Evolutionary conservation across 768 basidiomycete species (phyloP), one percentile per base, ranked within the genome.

Genomic region (Mycena rosella): DNA sequence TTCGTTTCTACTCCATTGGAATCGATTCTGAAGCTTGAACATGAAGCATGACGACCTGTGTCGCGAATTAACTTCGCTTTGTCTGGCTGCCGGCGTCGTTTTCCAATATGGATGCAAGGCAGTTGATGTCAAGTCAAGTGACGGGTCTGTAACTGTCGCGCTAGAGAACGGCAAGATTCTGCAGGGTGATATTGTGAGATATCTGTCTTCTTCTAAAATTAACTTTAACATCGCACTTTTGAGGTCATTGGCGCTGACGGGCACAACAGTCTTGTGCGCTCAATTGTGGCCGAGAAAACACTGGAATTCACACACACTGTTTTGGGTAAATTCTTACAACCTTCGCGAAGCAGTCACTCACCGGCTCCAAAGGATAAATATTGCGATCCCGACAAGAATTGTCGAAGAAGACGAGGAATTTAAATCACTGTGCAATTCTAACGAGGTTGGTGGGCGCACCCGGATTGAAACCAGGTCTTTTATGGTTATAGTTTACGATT

Each of bases 181-280:
- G 44, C 34, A 34, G 3, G 58, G 63, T 11, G 59, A 69, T 36
- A 60, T 65, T 29, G 68, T 69, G 22, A 24, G 63, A n/a, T n/a
- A n/a, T n/a, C n/a, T n/a, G n/a, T n/a, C n/a, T n/a, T n/a, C n/a
- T n/a, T n/a, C n/a, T n/a, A n/a, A n/a, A n/a, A n/a, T n/a, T n/a
- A n/a, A 34, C n/a, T n/a, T n/a, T n/a, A n/a, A n/a, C n/a, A n/a
- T n/a, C n/a, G n/a, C n/a, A n/a, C n/a, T n/a, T n/a, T 29, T 6
- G 20, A 67, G 68, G 55, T 70, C 45, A 49, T 72, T 8, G 68
- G 65, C 14, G 71, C 65, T 10, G 71, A 72, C 42, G 68, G 71
- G 3, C 58, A 86, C 45, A 86, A 86, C 75, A 85, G 85, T 69
- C 51, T 78, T 20, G 45, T 67, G 24, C 71, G 68, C 14, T 24